Percentiles rank a stretch among this genome's conserved stretches.
phyloP scores from a whole-genome alignment of 2,329 filamentous ascomycete genomes.

The Colletotrichum nymphaeae region DNA sequence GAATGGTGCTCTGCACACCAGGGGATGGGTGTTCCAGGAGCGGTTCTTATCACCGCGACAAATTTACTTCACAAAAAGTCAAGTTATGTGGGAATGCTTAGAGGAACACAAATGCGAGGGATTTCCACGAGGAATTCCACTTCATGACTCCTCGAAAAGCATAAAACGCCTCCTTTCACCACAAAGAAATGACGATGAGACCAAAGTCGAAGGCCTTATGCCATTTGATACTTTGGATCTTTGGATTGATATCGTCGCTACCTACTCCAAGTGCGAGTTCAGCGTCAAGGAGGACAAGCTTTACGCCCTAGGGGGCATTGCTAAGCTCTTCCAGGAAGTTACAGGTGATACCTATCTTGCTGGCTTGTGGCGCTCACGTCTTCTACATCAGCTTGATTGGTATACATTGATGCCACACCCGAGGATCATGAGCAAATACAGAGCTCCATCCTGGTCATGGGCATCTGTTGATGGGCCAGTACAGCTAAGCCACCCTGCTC shows the following conservation, averaged over 20 bases:
- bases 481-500: neutral
- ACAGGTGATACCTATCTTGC: constrained; percentile 14
- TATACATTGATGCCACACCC: constrained; percentile 41
- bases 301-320: constrained; percentile 4
- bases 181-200: rapidly evolving
- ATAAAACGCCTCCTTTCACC: neutral
- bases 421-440: neutral
- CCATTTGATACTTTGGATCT: rapidly evolving
- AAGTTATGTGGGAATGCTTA: constrained; percentile 37
- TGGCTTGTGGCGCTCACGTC: constrained; percentile 7
- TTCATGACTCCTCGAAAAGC: neutral
- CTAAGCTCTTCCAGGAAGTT: neutral
- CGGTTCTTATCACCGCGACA: constrained; percentile 37
- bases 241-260: neutral
- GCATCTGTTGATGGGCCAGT: neutral
- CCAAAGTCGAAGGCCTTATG: neutral
- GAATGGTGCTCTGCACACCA: constrained; percentile 1
- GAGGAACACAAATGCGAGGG: constrained; percentile 39
- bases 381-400: constrained; percentile 2
- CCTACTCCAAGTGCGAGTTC: neutral
- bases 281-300: neutral
- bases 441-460: neutral
- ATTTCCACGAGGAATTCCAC: neutral
- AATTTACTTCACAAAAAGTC: constrained; percentile 35
- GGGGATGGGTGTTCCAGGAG: constrained; percentile 41